Evolutionary conservation across 164 flowering plant genomes (phyloP), one percentile per base, ranked within the genome.

Genomic region (Taxillus chinensis): DNA sequence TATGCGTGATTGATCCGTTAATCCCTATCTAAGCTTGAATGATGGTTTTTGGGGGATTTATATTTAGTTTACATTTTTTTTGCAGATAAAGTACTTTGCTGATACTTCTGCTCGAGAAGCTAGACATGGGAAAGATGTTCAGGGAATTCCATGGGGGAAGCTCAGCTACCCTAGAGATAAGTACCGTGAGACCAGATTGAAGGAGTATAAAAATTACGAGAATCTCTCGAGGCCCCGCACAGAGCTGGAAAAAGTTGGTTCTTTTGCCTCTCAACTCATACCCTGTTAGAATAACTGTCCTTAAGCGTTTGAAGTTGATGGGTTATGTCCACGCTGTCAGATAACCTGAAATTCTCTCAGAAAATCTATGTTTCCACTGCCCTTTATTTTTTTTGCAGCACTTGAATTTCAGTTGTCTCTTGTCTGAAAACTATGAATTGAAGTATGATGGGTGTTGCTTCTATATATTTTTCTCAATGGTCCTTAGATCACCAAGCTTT

Each of bases 61-160:
- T 6, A 39, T 71, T 59, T 67, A 45, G 27, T n/a, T 61, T 53
- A 45, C 49, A 40, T 60, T 41, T 39, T 8, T 68, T 87, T 92
- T 70, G 62, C 67, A 82, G 85, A 72, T 51, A 82, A 13, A 82
- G 77, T 74, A 79, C 80, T 43, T 48, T 27, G 27, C 51, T 4
- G 98, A 90, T 73, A 90, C 96, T 2, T 82, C 98, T 2, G 96
- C 98, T 60, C 4, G 71, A 41, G 96, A 92, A 64, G 98, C 84
- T 14, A 84, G 86, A 62, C 85, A 85, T 69, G 98, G 96, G 14
- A 92, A 86, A 74, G 96, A 92, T 70, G 88, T 92, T 5, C 98
- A 92, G 65, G 98, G 97, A 27, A 85, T 92, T 4, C 96, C 92
- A 0, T 92, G 97, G 98, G 95, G 83, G 74, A 82, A 89, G 78